Evolutionary conservation across 495 filamentous ascomycete species (phyloP).

Genomic region (Trichoderma erinaceum): DNA sequence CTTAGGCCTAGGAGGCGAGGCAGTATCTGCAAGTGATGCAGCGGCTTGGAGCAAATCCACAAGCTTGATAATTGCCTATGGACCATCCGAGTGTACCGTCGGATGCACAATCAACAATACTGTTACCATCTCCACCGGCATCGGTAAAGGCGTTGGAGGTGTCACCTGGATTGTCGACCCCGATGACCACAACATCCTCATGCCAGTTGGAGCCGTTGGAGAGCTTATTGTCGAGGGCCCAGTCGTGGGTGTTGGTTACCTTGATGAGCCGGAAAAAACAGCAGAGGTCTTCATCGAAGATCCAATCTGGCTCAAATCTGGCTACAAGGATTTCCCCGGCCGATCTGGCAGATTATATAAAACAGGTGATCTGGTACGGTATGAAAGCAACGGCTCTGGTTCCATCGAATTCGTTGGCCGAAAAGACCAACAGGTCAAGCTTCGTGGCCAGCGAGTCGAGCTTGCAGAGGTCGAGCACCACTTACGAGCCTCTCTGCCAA

Average conservation of each 20-base stretch:
- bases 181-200: conserved; percentile 43
- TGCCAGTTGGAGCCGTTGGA: conserved; percentile 53
- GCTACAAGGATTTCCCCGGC: conserved; percentile 32
- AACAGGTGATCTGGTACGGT: conserved; percentile 59
- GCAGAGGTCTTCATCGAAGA: conserved; percentile 42
- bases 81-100: conserved; percentile 49
- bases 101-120: conserved; percentile 41
- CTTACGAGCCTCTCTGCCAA: conserved; percentile 32
- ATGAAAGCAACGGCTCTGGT: conserved; percentile 49
- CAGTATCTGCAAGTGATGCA: conserved; percentile 32
- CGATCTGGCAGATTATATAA: conserved; percentile 56
- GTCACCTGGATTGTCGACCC: conserved; percentile 54
- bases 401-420: conserved; percentile 54
- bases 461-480: conserved; percentile 61
- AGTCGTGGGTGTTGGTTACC: conserved; percentile 45
- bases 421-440: conserved; percentile 59
- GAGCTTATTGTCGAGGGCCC: conserved; percentile 60
- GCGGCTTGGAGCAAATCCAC: conserved; percentile 33
- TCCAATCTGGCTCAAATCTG: conserved; percentile 43
- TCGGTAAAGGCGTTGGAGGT: conserved; percentile 40
- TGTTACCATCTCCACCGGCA: conserved; percentile 28
- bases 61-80: conserved; percentile 51
- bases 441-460: conserved; percentile 61
- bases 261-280: conserved; percentile 41
- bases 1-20: conserved; percentile 38